These are phyloP conservation scores for Aschersonia sp. DNA, from an alignment of 2,329 filamentous ascomycete species.

Conservation along the genomic window DNA sequence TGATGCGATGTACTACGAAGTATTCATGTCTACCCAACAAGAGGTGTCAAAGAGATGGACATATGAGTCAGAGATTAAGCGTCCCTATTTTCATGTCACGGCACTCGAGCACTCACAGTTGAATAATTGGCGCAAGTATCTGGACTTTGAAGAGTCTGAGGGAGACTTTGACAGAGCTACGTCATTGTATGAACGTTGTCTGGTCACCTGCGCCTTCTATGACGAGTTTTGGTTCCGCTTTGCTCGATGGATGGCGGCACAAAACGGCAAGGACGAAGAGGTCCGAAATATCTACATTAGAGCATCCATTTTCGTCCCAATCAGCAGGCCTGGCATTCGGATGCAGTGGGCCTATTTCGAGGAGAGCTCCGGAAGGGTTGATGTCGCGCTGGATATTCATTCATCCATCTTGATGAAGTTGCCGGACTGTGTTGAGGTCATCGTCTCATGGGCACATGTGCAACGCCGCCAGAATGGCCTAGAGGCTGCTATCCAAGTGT, in stretches of 20 bases:
- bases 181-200: slow-evolving; percentile 84
- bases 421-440: slow-evolving; percentile 74
- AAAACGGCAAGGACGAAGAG: slow-evolving; percentile 72
- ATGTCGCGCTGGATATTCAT: slow-evolving; percentile 74
- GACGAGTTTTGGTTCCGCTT: slow-evolving; percentile 99
- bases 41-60: slow-evolving; percentile 91
- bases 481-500: slow-evolving; percentile 71
- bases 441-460: slow-evolving; percentile 76
- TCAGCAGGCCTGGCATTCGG: slow-evolving; percentile 70
- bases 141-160: slow-evolving; percentile 87
- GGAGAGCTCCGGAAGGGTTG: slow-evolving; percentile 63
- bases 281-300: slow-evolving; percentile 84
- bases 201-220: slow-evolving; percentile 87
- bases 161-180: slow-evolving; percentile 60
- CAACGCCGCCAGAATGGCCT: slow-evolving; percentile 71
- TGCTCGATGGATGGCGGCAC: slow-evolving; percentile 79
- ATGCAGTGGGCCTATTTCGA: slow-evolving; percentile 92
- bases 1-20: slow-evolving; percentile 66
- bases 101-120: slow-evolving; percentile 78
- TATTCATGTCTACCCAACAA: slow-evolving; percentile 66
- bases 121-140: slow-evolving; percentile 85
- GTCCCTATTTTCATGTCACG: slow-evolving; percentile 92
- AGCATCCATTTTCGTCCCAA: slow-evolving; percentile 77
- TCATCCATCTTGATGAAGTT: slow-evolving; percentile 61
- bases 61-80: slow-evolving; percentile 86